phyloP scores from a whole-genome alignment of 2,329 filamentous ascomycete species.

The Aureobasidium sp. region DNA sequence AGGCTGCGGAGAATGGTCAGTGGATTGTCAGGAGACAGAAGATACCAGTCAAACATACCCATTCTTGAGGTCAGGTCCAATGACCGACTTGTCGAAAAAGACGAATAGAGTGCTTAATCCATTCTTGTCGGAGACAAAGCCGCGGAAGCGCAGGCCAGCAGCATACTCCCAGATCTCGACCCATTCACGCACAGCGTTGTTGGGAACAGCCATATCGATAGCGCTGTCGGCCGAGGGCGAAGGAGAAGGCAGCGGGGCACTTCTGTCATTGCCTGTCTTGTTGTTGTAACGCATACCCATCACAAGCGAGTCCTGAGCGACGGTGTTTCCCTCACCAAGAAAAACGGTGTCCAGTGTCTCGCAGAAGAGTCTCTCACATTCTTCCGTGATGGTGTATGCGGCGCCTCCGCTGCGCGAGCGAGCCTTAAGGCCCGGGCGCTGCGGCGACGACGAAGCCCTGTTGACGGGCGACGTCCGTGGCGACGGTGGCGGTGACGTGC shows the following conservation, averaged over 20 bases:
- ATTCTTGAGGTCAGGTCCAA: constrained; percentile 74
- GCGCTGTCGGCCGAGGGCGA: constrained; percentile 28
- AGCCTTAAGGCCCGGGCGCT: constrained; percentile 21
- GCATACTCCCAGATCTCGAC: constrained; percentile 80
- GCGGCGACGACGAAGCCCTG: constrained; percentile 17
- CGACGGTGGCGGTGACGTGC: constrained; percentile 75
- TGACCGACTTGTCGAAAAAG: constrained; percentile 70
- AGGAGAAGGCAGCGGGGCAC: constrained; percentile 24
- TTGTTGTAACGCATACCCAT: constrained; percentile 57
- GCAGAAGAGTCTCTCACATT: constrained; percentile 99
- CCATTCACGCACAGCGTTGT: constrained; percentile 49
- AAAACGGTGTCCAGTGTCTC: constrained; percentile 89
- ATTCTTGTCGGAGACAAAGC: constrained; percentile 66
- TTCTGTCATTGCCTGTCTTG: constrained; percentile 23
- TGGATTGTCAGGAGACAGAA: constrained; percentile 1
- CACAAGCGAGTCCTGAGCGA: constrained; percentile 73
- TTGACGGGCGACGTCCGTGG: constrained; percentile 44
- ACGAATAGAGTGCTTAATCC: constrained; percentile 71
- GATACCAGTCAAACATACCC: constrained; percentile 51
- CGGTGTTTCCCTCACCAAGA: constrained; percentile 85
- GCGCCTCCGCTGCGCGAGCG: constrained; percentile 64
- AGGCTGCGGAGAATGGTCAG: constrained; percentile 47
- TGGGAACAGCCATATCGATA: constrained; percentile 13
- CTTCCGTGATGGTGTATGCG: constrained; percentile 93
- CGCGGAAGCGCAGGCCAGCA: constrained; percentile 74